A percentile compares a stretch with the other conserved stretches of the same genome.
These are phyloP conservation scores for Ichthyophthirius multifiliis DNA, from an alignment of 169 alveolate species.

Conservation along the genomic window DNA sequence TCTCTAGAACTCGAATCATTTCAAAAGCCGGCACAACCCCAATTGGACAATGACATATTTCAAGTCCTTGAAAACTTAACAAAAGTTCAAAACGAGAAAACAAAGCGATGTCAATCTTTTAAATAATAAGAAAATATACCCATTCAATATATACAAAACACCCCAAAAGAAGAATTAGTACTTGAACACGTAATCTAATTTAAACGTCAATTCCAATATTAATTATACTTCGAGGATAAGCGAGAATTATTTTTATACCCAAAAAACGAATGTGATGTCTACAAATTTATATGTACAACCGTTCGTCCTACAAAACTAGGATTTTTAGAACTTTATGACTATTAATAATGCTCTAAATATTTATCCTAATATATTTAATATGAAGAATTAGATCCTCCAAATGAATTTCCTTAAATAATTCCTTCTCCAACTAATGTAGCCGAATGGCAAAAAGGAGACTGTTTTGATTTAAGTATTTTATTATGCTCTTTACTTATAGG, in stretches of 20 bases:
- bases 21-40: too few relatives aligned
- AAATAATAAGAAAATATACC: constrained; percentile 20
- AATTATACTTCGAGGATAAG: constrained; percentile 52
- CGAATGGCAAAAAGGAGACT: constrained; percentile 83
- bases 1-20: too few relatives aligned
- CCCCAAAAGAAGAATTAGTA: constrained; percentile 79
- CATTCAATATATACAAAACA: constrained; percentile 51
- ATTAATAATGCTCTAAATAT: constrained; percentile 69
- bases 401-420: constrained; percentile 65
- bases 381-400: constrained; percentile 78
- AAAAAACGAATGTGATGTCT: constrained; percentile 81
- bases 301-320: constrained; percentile 79
- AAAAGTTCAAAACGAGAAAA: constrained; percentile 26
- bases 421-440: constrained; percentile 82
- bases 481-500: constrained; percentile 72
- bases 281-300: constrained; percentile 82
- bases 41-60: too few relatives aligned
- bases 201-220: constrained; percentile 58
- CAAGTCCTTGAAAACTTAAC: neutral
- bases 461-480: constrained; percentile 74
- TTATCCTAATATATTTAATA: constrained; percentile 72
- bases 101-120: constrained; percentile 36
- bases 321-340: constrained; percentile 76
- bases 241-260: constrained; percentile 79
- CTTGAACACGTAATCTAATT: constrained; percentile 80